These are phyloP conservation scores for Ophiobolus disseminans DNA, from an alignment of 2,329 filamentous ascomycete genomes.

Conservation along the genomic window DNA sequence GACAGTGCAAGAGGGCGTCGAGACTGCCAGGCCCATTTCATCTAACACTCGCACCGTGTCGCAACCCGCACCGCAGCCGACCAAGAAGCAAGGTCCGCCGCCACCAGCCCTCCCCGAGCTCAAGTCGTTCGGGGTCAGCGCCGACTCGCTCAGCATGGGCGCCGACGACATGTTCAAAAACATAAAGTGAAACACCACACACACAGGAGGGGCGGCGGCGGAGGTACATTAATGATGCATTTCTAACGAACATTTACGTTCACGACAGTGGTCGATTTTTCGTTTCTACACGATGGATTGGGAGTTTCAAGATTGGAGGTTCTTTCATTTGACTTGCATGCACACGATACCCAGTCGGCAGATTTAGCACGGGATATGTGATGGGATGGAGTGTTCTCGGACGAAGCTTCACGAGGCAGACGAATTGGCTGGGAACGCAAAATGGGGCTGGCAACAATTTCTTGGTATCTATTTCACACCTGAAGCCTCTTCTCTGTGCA, in stretches of 20 bases:
- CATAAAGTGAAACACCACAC: conserved; percentile 38
- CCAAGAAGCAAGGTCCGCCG: conserved; percentile 45
- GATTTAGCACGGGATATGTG: conserved; percentile 24
- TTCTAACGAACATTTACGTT: conserved; percentile 39
- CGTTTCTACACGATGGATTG: conserved; percentile 25
- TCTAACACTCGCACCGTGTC: conserved; percentile 30
- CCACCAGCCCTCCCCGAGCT: conserved; percentile 51
- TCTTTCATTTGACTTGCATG: conserved; percentile 44
- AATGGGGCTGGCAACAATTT: conserved; percentile 11
- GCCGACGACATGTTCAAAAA: conserved; percentile 52
- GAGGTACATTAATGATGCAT: conserved; percentile 30
- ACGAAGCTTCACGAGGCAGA: not conserved
- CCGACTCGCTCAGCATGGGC: conserved; percentile 42
- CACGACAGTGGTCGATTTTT: conserved; percentile 42
- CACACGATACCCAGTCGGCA: conserved; percentile 48
- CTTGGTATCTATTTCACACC: conserved; percentile 7
- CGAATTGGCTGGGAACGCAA: conserved; percentile 22
- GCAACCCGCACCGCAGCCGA: conserved; percentile 18
- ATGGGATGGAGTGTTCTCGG: not conserved
- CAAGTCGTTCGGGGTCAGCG: conserved; percentile 44
- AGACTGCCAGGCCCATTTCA: conserved; percentile 27
- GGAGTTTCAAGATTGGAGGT: conserved; percentile 42
- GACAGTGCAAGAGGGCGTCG: conserved; percentile 42
- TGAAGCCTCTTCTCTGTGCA: conserved; percentile 27
- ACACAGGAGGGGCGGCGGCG: conserved; percentile 6